A percentile compares a stretch with the other conserved stretches of the same genome.
These are phyloP conservation scores for Oryza meyeriana DNA, from an alignment of 176 grass and related monocot genomes.

Conservation along the genomic window DNA sequence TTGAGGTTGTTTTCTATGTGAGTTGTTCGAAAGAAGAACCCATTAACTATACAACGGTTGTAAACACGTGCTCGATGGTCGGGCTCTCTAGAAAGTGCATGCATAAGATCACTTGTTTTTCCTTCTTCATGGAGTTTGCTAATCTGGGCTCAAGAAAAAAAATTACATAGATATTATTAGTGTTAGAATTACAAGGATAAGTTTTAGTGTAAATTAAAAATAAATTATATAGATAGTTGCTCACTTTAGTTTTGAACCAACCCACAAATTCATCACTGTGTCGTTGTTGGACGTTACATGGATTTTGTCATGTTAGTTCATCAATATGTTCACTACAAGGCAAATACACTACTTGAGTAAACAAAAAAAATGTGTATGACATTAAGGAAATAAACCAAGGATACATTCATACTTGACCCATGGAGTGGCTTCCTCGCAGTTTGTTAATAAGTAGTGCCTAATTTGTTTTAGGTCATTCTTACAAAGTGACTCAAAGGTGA, in stretches of 20 bases:
- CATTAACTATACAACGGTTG: not conserved
- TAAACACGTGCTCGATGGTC: not conserved
- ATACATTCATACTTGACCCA: not conserved
- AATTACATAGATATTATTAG: too few relatives aligned
- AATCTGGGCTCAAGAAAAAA: not conserved
- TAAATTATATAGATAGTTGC: too few relatives aligned
- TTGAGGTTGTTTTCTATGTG: not conserved
- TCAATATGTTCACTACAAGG: not conserved
- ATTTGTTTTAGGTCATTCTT: not conserved
- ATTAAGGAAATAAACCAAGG: not conserved
- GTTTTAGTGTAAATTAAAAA: too few relatives aligned
- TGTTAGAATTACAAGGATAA: too few relatives aligned
- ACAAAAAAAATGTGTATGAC: too few relatives aligned
- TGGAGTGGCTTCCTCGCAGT: not conserved
- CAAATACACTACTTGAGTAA: not conserved
- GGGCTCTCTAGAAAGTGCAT: slow-evolving; percentile 1
- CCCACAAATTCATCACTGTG: not conserved
- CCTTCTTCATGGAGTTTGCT: not conserved
- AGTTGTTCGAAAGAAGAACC: not conserved
- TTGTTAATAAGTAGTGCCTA: not conserved
- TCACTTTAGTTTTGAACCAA: not conserved
- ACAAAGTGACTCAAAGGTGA: not conserved
- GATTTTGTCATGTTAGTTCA: not conserved
- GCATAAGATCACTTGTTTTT: not conserved
- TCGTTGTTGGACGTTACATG: not conserved